phyloP scores from a whole-genome alignment of 345 rosid genomes.

The Iberis pinnata region DNA sequence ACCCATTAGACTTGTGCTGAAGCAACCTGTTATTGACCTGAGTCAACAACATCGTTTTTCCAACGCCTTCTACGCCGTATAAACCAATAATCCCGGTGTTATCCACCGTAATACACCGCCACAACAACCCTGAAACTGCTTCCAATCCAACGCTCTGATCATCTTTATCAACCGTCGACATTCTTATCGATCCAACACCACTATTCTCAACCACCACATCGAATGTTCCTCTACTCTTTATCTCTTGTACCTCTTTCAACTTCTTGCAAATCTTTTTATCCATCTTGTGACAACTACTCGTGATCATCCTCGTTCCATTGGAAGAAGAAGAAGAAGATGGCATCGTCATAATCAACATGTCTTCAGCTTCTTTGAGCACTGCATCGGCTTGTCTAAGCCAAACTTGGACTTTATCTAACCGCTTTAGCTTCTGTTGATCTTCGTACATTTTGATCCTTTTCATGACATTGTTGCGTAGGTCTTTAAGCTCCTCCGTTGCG shows the following conservation, averaged over 20 bases:
- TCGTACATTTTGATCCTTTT: constrained; percentile 28
- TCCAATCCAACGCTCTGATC: constrained; percentile 34
- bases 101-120: constrained; percentile 30
- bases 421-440: constrained; percentile 28
- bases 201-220: constrained; percentile 28
- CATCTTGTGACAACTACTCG: constrained; percentile 18
- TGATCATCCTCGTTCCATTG: constrained; percentile 14
- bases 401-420: constrained; percentile 18
- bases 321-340: constrained; percentile 28
- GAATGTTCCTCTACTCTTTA: constrained; percentile 28
- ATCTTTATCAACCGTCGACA: constrained; percentile 20
- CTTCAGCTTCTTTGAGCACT: constrained; percentile 24
- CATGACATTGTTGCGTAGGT: constrained; percentile 19
- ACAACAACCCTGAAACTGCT: constrained; percentile 26
- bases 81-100: constrained; percentile 32
- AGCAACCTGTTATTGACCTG: constrained; percentile 33
- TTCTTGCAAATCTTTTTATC: constrained; percentile 26
- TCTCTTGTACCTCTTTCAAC: constrained; percentile 22
- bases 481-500: constrained; percentile 27
- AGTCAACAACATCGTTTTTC: constrained; percentile 39
- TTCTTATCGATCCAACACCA: constrained; percentile 23
- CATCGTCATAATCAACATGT: constrained; percentile 18
- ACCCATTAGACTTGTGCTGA: constrained; percentile 15
- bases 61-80: constrained; percentile 35
- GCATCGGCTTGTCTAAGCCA: constrained; percentile 34